Base-by-base conservation (phyloP, 345 rosid species). In the Triadica sebifera region DNA sequence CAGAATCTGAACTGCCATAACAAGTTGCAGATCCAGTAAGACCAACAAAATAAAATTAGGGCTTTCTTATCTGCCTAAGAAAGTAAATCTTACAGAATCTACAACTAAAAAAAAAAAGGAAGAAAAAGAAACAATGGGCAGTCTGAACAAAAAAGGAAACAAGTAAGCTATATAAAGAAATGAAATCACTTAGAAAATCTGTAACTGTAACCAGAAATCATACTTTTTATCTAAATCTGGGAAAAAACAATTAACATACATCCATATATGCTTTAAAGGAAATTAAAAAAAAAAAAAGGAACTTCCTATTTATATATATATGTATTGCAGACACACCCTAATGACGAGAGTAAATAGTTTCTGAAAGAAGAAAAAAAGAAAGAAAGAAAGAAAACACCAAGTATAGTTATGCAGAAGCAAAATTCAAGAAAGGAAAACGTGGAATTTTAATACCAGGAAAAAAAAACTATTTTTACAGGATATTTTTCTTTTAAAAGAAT, bases 1-100 rank as follows among this genome's bases (percentile, higher is more conserved):
- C 20, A 70, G 70, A 78, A 65, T 80, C 78, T 29, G 70, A 57
- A 67, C 37, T 13, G 66, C 60, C 65, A 64, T 16, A 43, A 38
- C 56, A 68, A 67, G 51, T 65, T 77, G 75, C 83, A 72, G 80
- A 83, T 72, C 78, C 62, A 65, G 43, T 47, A 17, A 67, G 57
- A 38, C 24, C 29, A 37, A 8, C n/a, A 46, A 20, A 65, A 47
- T 34, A 67, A 70, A 6, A 43, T 29, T 46, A 68, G 57, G 64
- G 50, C 65, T 71, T 51, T 65, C 68, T 45, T 51, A 6, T 12
- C 20, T 43, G 72, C 65, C 65, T 69, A 70, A 75, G 17, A 56
- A 52, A 43, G 55, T 52, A 63, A 24, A 20, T 39, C 64, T 61
- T 29, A 1, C 34, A 29, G 34, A 29, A 1, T 29, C 34, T 29